Base-by-base conservation (phyloP, 768 basidiomycete genomes). In the Dictyophora rubrovolvata region DNA sequence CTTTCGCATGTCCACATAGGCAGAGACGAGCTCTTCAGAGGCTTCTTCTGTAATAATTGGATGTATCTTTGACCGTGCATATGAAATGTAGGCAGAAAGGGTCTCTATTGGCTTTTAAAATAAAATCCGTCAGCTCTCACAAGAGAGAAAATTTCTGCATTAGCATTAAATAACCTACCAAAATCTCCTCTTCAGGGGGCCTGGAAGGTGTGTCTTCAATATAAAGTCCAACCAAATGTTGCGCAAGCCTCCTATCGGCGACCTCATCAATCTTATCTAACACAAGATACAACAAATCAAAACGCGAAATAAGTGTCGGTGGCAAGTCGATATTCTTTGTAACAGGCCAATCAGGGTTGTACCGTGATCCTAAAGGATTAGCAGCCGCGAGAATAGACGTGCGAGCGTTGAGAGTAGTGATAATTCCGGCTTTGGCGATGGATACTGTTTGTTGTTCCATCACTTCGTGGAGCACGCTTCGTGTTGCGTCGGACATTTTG, bases 371-470 rank as follows among this genome's bases (percentile, higher is more conserved):
- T 23, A 98, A 89, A 0, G 96, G 96, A 69, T 99, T 98, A 21
- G 96, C 96, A 6, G 94, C 96, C 1, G 96, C 96, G 10, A 99
- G 79, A 64, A 99, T 93, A 0, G 95, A 97, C 0, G 96, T 98
- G n/a, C 96, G 80, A 0, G 96, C 96, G 66, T 99, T 99, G 60
- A 99, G 77, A 0, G 96, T 99, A 0, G 96, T 97, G 67, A 97
- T 97, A 64, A 99, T 99, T 10, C 96, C 96, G 0, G 96, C 96
- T 73, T 98, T 99, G 6, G 96, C 96, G 62, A 98, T 95, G 4
- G 94, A 97, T 18, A 97, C 95, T 0, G 95, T 98, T 84, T 97
- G 94, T 84, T 97, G 94, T 81, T 98, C 94, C 95, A 98, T 98
- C 16, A 96, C 94, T 83, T 98, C 95, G 72, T 99, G 96, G 49